Evolutionary conservation across 2,329 filamentous ascomycete genomes (phyloP), one percentile per base, ranked within the genome.

Genomic region (Talaromyces sp.): DNA sequence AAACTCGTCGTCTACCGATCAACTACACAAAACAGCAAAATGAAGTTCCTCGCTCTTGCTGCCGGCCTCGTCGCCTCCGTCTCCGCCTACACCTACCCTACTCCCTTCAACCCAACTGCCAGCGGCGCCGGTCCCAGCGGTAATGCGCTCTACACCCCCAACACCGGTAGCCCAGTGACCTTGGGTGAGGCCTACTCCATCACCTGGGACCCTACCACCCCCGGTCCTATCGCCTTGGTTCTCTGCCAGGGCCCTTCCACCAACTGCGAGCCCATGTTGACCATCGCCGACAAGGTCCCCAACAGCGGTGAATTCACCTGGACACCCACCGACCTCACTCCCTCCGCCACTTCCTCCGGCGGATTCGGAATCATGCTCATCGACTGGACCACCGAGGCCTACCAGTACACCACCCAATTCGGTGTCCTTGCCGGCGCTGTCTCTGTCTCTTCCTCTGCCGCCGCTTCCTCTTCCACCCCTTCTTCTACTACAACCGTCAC

Each of bases 341-440:
- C 78, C 81, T 82, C 84, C 67, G 73, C 73, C 68, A 81, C 80
- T 70, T 82, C 84, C 67, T 73, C 73, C 67, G 81, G 80, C 70
- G 83, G 81, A 76, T 89, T 88, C 77, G 87, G 86, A 67, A 79
- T 89, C 72, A 81, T 88, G 74, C 76, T 89, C 71, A 85, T 89
- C 70, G 85, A 84, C 69, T 84, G 88, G 72, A 79, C 80, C 59
- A 85, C 80, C 68, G 85, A 86, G 73, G 77, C 84, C 73, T 89
- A 86, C 82, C 86, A 89, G 74, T 87, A 82, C 77, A 84, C 83
- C 51, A 85, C 84, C 66, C 86, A 88, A 75, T 88, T 88, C 79
- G 86, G 86, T 71, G 81, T 89, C 78, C 61, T 63, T 15, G 65
- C 61, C 27, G 61, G 54, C 29, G 22, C 17, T 15, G 36, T 25